Evolutionary conservation across 305 asterid genomes (phyloP).

Genomic region (Rubia peregrina): DNA sequence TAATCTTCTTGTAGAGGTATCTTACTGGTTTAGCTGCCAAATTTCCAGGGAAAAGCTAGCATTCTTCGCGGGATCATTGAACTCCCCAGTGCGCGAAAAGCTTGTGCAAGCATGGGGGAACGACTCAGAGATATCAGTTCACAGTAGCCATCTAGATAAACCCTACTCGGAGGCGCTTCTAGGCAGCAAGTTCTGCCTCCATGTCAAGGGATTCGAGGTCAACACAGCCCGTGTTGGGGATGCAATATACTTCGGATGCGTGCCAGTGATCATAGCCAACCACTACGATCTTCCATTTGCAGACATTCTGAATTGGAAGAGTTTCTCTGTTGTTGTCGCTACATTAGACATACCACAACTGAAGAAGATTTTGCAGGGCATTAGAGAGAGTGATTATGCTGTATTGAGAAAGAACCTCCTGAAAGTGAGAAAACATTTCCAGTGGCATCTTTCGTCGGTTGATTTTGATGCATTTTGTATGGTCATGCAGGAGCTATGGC

Average conservation of each 20-base stretch:
- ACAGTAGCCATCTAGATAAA: constrained; percentile 43
- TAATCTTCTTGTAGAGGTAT: not conserved
- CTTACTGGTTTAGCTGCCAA: not conserved
- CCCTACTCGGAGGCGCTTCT: constrained; percentile 58
- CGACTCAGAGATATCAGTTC: constrained; percentile 55
- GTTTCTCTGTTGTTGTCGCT: constrained; percentile 63
- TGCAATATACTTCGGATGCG: constrained; percentile 70
- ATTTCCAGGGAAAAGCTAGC: constrained; percentile 58
- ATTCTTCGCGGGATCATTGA: constrained; percentile 76
- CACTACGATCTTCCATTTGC: constrained; percentile 88
- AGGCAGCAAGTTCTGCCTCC: constrained; percentile 78
- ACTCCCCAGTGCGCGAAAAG: constrained; percentile 80
- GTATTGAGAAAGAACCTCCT: constrained; percentile 42
- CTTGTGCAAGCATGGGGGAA: constrained; percentile 73
- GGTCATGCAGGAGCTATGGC: constrained; percentile 85
- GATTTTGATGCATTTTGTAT: constrained; percentile 77
- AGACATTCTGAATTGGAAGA: constrained; percentile 66
- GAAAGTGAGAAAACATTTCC: constrained; percentile 68
- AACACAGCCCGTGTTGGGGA: constrained; percentile 91
- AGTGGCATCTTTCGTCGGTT: constrained; percentile 61
- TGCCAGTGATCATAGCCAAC: constrained; percentile 81
- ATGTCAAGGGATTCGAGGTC: constrained; percentile 85
- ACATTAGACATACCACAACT: constrained; percentile 70
- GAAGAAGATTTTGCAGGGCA: constrained; percentile 48
- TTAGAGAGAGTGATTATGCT: constrained; percentile 34